phyloP scores from a whole-genome alignment of 2,329 filamentous ascomycete genomes.

The Uncinocarpus reesii region DNA sequence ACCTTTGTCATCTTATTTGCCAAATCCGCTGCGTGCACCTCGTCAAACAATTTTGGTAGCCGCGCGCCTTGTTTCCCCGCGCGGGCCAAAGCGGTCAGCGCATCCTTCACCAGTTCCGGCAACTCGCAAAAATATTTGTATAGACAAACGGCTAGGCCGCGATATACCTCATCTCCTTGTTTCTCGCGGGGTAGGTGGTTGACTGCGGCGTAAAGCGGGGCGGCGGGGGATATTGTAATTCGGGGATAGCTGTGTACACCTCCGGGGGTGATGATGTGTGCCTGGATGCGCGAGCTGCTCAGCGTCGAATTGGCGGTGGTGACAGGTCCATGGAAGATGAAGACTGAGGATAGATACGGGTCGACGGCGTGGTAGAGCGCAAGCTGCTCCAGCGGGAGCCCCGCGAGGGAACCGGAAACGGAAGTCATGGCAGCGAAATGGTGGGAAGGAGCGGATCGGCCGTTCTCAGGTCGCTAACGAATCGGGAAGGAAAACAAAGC shows the following conservation, averaged over 20 bases:
- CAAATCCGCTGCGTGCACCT: slow-evolving; percentile 85
- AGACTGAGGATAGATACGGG: slow-evolving; percentile 64
- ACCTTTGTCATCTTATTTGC: slow-evolving; percentile 75
- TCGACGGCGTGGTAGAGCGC: slow-evolving; percentile 84
- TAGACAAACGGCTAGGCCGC: slow-evolving; percentile 81
- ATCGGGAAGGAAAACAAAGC: neutral
- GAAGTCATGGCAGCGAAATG: slow-evolving; percentile 58
- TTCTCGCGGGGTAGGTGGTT: slow-evolving; percentile 82
- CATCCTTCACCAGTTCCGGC: slow-evolving; percentile 61
- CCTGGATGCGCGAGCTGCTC: slow-evolving; percentile 87
- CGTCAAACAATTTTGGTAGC: slow-evolving; percentile 64
- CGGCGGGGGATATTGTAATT: slow-evolving; percentile 85
- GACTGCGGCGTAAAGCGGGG: slow-evolving; percentile 81
- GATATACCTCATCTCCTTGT: slow-evolving; percentile 87
- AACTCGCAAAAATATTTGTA: slow-evolving; percentile 92
- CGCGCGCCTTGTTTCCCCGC: slow-evolving; percentile 51
- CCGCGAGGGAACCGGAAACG: slow-evolving; percentile 63
- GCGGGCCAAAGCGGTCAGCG: slow-evolving; percentile 49
- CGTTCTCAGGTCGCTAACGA: neutral
- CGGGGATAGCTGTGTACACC: slow-evolving; percentile 84
- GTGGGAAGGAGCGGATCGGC: neutral
- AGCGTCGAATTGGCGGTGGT: slow-evolving; percentile 77
- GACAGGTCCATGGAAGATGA: slow-evolving; percentile 87
- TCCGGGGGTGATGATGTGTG: slow-evolving; percentile 81
- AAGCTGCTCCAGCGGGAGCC: slow-evolving; percentile 69